phyloP scores from a whole-genome alignment of 2,329 filamentous ascomycete genomes.

The Scytalidium lignicola region DNA sequence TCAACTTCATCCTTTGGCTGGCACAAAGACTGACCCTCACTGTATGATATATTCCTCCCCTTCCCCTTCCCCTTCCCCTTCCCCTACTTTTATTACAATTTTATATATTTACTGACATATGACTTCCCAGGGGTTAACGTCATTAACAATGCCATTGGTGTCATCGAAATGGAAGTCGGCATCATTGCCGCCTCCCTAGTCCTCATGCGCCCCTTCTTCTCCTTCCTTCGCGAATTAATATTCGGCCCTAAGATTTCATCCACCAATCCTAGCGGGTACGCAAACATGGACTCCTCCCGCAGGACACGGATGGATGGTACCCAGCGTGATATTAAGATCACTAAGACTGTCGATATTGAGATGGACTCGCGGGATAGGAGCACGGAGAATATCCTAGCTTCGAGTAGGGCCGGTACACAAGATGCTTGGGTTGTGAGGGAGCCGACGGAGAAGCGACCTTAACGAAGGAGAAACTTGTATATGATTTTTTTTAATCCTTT shows the following conservation, averaged over 20 bases:
- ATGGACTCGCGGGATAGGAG: neutral
- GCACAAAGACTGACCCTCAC: neutral
- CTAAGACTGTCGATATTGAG: constrained; percentile 5
- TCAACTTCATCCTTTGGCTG: neutral
- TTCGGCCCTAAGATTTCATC: neutral
- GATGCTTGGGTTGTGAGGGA: neutral
- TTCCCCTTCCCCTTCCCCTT: no score
- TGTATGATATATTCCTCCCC: neutral
- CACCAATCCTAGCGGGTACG: neutral
- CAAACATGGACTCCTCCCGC: neutral
- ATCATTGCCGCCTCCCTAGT: constrained; percentile 12
- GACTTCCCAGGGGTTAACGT: constrained; percentile 1
- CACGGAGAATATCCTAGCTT: neutral
- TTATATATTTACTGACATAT: neutral
- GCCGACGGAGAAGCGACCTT: neutral
- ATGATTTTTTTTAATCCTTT: no score
- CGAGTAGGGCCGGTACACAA: neutral
- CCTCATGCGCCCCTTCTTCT: constrained; percentile 10
- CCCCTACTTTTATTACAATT: no score
- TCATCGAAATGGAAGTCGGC: constrained; percentile 10
- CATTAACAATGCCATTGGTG: constrained; percentile 3
- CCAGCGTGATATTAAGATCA: neutral
- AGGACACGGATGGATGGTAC: neutral
- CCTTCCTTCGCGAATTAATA: constrained; percentile 1
- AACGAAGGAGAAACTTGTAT: no score